These are phyloP conservation scores for Clathrospora elynae DNA, from an alignment of 2,329 filamentous ascomycete genomes.

Conservation along the genomic window DNA sequence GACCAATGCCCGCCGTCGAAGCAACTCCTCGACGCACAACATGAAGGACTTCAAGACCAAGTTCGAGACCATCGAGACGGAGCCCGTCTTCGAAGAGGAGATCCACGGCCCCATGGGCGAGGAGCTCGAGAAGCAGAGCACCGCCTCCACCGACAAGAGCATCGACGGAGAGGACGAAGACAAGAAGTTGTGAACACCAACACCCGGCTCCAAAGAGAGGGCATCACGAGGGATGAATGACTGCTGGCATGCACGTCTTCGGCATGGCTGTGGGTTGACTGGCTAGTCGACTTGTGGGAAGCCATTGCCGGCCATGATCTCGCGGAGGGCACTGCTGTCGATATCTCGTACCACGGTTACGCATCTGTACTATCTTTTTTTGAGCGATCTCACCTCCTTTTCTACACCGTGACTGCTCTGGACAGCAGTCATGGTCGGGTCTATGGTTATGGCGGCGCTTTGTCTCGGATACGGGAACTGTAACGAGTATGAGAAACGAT, in stretches of 20 bases:
- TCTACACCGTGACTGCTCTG: constrained; percentile 16
- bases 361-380: constrained; percentile 33
- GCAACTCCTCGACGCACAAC: constrained; percentile 80
- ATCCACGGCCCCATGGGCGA: constrained; percentile 70
- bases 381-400: constrained; percentile 17
- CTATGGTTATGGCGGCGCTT: constrained; percentile 13
- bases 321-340: constrained; percentile 17
- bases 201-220: constrained; percentile 18
- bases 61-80: constrained; percentile 86
- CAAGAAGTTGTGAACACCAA: constrained; percentile 51
- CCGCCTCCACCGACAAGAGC: constrained; percentile 59
- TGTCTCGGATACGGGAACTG: constrained; percentile 17
- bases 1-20: constrained; percentile 84
- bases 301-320: constrained; percentile 15
- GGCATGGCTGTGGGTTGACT: constrained; percentile 27
- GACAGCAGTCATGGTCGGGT: constrained; percentile 22
- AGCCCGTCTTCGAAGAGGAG: constrained; percentile 90
- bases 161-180: constrained; percentile 59
- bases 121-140: constrained; percentile 61
- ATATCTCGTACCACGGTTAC: constrained; percentile 18
- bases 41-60: constrained; percentile 90
- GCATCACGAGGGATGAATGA: constrained; percentile 7
- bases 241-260: constrained; percentile 12
- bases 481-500: constrained; percentile 25
- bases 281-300: constrained; percentile 33